These are phyloP conservation scores for Hypoxylon sp. DNA, from an alignment of 2,329 filamentous ascomycete genomes.

Conservation along the genomic window DNA sequence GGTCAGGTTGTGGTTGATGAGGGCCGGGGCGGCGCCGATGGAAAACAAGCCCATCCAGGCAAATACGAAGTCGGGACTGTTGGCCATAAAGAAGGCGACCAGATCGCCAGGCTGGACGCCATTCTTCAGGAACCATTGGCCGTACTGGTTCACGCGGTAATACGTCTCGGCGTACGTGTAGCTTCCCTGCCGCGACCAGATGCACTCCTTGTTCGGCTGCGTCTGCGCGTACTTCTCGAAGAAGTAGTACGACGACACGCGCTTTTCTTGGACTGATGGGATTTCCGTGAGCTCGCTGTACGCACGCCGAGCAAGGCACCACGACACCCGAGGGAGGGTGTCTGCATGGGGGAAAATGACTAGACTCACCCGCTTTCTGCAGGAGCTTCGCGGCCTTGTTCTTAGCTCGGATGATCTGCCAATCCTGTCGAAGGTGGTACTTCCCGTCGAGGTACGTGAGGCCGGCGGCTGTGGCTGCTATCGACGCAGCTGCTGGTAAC, in stretches of 20 bases:
- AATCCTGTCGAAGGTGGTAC: conserved; percentile 70
- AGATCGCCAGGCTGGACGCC: conserved; percentile 67
- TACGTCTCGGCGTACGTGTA: conserved; percentile 67
- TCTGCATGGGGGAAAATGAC: conserved; percentile 1
- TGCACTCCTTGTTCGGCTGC: conserved; percentile 62
- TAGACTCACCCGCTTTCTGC: conserved; percentile 55
- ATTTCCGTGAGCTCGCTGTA: conserved; percentile 13
- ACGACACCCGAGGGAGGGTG: background rate
- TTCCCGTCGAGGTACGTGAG: conserved; percentile 73
- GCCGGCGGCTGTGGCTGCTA: conserved; percentile 48
- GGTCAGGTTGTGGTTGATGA: conserved; percentile 75
- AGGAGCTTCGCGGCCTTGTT: conserved; percentile 54
- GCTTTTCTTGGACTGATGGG: conserved; percentile 57
- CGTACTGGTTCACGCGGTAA: conserved; percentile 66
- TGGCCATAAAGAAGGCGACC: conserved; percentile 72
- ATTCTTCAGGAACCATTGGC: conserved; percentile 65
- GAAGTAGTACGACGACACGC: conserved; percentile 69
- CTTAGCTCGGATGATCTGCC: conserved; percentile 55
- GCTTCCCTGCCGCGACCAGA: conserved; percentile 71
- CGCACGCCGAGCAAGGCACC: background rate
- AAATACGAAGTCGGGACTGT: conserved; percentile 72
- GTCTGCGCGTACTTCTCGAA: conserved; percentile 65
- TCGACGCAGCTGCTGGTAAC: conserved; percentile 39
- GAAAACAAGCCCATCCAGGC: conserved; percentile 70
- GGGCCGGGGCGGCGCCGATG: conserved; percentile 72